Percentiles rank a stretch among this genome's conserved stretches.
These are phyloP conservation scores for Coniferiporia sulphurascens DNA, from an alignment of 1,284 basidiomycete species.

Conservation along the genomic window DNA sequence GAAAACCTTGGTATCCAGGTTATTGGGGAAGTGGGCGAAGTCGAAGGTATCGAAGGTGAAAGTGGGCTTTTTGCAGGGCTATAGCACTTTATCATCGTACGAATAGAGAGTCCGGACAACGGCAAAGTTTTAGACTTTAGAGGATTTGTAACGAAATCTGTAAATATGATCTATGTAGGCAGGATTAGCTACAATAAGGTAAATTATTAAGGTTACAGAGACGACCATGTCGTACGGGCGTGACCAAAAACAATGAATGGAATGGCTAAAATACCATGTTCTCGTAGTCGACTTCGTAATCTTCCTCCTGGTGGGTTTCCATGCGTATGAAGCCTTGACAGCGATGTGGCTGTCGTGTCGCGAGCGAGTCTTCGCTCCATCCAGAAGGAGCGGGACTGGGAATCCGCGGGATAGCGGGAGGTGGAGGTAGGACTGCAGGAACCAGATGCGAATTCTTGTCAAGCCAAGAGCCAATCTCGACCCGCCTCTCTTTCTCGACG, in stretches of 20 bases:
- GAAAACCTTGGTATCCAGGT: constrained; percentile 46
- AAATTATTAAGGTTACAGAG: too few species aligned
- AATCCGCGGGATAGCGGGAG: neutral
- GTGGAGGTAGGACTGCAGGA: neutral
- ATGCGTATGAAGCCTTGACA: constrained; percentile 5
- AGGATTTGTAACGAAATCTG: neutral
- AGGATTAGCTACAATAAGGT: too few species aligned
- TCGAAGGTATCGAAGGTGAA: constrained; percentile 35
- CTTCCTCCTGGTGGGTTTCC: constrained; percentile 1
- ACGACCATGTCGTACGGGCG: too few species aligned
- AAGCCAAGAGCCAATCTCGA: neutral
- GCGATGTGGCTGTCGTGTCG: neutral
- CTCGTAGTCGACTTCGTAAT: constrained; percentile 2
- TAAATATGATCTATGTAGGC: neutral
- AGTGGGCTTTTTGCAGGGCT: constrained; percentile 40
- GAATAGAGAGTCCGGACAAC: too few species aligned
- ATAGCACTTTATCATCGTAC: constrained; percentile 20
- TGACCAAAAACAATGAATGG: too few species aligned
- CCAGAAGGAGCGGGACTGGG: constrained; percentile 16
- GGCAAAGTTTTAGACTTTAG: neutral
- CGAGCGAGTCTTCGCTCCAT: constrained; percentile 15
- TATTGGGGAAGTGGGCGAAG: constrained; percentile 32
- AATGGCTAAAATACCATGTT: neutral
- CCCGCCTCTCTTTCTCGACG: neutral
- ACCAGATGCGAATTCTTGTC: neutral